Conservation (phyloP, 805 yeast genomes). For the Candida pini region DNA sequence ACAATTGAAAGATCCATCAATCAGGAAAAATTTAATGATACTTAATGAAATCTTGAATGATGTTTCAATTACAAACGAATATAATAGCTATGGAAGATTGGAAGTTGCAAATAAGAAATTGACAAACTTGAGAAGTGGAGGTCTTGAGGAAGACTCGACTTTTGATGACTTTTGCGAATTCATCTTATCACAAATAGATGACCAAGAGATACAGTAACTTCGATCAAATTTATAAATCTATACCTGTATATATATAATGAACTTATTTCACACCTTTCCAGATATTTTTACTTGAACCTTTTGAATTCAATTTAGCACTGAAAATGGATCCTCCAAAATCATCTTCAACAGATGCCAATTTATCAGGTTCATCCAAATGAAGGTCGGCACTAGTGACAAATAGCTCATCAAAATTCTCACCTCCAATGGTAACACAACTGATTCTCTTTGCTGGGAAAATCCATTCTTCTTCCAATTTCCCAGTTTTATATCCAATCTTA, state of each 20-base stretch:
- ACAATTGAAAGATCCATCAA: conserved; percentile 44
- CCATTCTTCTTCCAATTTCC: conserved; percentile 46
- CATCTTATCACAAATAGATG: conserved; percentile 21
- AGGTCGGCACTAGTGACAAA: conserved; percentile 64
- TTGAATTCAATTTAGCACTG: conserved; percentile 32
- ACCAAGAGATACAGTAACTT: background rate
- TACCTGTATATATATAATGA: background rate
- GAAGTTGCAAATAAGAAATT: conserved; percentile 60
- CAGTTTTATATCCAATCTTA: conserved; percentile 40
- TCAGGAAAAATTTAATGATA: conserved; percentile 50
- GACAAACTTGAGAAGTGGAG: conserved; percentile 55
- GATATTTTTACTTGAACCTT: conserved; percentile 29
- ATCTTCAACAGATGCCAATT: conserved; percentile 22
- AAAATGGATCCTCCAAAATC: conserved; percentile 62
- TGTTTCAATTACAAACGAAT: conserved; percentile 42
- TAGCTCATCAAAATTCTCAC: conserved; percentile 47
- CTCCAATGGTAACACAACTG: conserved; percentile 69
- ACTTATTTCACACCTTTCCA: conserved; percentile 23
- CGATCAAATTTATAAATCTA: background rate
- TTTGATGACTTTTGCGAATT: conserved; percentile 63
- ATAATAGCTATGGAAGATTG: conserved; percentile 45
- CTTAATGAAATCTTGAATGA: conserved; percentile 45
- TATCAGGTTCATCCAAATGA: conserved; percentile 34
- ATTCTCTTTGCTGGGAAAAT: conserved; percentile 54
- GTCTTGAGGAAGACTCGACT: conserved; percentile 57